These are phyloP conservation scores for Citrullus mucosospermus DNA, from an alignment of 306 rosid species.

Conservation along the genomic window DNA sequence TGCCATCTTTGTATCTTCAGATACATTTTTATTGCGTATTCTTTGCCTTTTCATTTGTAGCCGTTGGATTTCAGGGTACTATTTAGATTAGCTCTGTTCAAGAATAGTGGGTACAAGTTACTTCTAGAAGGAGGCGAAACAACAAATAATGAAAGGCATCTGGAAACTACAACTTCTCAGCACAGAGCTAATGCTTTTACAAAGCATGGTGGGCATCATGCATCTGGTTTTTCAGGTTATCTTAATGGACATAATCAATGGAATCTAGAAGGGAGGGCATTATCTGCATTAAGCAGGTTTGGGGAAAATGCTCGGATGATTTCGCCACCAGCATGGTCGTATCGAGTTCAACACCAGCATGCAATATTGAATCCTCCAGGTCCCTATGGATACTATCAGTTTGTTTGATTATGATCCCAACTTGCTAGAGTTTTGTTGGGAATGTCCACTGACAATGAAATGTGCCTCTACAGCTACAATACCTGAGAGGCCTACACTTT, in stretches of 20 bases:
- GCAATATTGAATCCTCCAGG: slow-evolving; percentile 45
- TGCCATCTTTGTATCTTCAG: slow-evolving; percentile 3
- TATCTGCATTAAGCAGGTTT: slow-evolving; percentile 66
- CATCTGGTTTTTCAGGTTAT: slow-evolving; percentile 25
- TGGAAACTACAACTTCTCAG: slow-evolving; percentile 26
- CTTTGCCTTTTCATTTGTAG: slow-evolving; percentile 1
- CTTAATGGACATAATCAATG: slow-evolving; percentile 28
- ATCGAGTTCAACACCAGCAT: slow-evolving; percentile 48
- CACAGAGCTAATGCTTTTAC: slow-evolving; percentile 12
- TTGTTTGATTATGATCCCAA: background rate
- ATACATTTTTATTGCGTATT: slow-evolving; percentile 7
- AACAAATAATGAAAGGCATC: slow-evolving; percentile 29
- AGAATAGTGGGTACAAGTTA: slow-evolving; percentile 82
- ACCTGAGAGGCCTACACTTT: slow-evolving; percentile 44
- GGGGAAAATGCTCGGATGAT: slow-evolving; percentile 63
- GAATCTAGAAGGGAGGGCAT: slow-evolving; percentile 79
- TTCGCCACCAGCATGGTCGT: slow-evolving; percentile 47
- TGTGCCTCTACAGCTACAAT: slow-evolving; percentile 35
- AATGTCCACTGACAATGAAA: slow-evolving; percentile 15
- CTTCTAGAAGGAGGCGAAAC: slow-evolving; percentile 76
- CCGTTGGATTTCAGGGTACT: slow-evolving; percentile 54
- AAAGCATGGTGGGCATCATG: slow-evolving; percentile 21
- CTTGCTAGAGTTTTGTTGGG: background rate
- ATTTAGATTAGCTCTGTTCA: slow-evolving; percentile 66
- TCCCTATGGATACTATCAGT: slow-evolving; percentile 13